Percentiles rank a stretch among this genome's conserved stretches.
phyloP scores from a whole-genome alignment of 306 rosid genomes.

The Gastrolobium bilobum region DNA sequence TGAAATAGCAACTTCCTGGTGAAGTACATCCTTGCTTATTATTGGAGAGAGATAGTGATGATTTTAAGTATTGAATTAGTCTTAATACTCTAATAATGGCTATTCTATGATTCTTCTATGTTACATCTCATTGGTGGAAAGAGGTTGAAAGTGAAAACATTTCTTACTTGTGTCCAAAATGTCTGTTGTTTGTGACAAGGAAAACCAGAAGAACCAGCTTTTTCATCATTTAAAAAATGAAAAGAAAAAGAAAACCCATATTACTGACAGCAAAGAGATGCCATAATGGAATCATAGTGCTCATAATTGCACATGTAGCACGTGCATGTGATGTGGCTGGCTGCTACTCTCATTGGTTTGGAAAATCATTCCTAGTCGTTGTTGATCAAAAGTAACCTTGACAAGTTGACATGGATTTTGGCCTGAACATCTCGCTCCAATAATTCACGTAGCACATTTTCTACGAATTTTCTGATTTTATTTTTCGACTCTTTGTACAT shows the following conservation, averaged over 20 bases:
- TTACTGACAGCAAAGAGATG: slow-evolving; percentile 50
- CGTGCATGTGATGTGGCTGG: slow-evolving; percentile 57
- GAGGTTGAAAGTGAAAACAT: slow-evolving; percentile 45
- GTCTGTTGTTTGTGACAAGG: slow-evolving; percentile 60
- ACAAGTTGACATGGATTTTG: neutral
- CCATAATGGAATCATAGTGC: slow-evolving; percentile 54
- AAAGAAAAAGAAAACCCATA: slow-evolving; percentile 47
- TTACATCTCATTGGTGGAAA: slow-evolving; percentile 25
- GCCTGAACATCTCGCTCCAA: neutral
- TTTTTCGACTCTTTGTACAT: neutral
- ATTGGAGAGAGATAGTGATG: slow-evolving; percentile 57
- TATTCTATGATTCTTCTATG: slow-evolving; percentile 6
- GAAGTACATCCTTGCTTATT: slow-evolving; percentile 58
- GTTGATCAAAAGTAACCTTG: neutral
- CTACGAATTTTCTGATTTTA: neutral
- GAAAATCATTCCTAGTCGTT: neutral
- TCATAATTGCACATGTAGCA: slow-evolving; percentile 77
- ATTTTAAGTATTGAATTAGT: slow-evolving; percentile 40
- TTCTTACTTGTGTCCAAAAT: slow-evolving; percentile 62
- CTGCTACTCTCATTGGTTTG: slow-evolving; percentile 33
- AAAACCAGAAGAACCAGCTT: slow-evolving; percentile 58
- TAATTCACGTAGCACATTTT: neutral
- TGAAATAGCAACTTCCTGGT: slow-evolving; percentile 80
- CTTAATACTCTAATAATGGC: neutral
- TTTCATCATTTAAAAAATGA: slow-evolving; percentile 50